A percentile compares a stretch with the other conserved stretches of the same genome.
Conservation (phyloP, 2,329 filamentous ascomycete genomes). For the Fusarium multiceps region DNA sequence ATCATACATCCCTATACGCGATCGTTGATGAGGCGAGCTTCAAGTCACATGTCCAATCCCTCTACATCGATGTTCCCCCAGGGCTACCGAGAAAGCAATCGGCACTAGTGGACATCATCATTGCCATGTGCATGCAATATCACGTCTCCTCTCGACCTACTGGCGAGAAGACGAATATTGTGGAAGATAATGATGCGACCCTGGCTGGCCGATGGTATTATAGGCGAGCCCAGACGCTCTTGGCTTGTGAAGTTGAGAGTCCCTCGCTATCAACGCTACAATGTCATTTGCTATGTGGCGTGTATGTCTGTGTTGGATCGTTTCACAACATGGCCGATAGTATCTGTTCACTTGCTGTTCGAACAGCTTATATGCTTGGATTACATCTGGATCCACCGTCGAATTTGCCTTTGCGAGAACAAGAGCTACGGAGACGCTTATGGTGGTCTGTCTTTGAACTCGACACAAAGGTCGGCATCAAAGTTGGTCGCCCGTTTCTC, state of each 20-base stretch:
- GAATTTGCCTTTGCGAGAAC: neutral
- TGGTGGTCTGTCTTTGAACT: slow-evolving; percentile 26
- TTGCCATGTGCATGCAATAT: slow-evolving; percentile 26
- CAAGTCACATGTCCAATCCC: slow-evolving; percentile 2
- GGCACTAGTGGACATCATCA: slow-evolving; percentile 10
- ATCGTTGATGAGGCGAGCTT: slow-evolving; percentile 7
- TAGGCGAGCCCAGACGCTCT: slow-evolving; percentile 8
- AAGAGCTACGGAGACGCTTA: neutral
- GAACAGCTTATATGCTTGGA: slow-evolving; percentile 19
- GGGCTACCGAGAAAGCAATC: slow-evolving; percentile 5
- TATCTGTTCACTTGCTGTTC: slow-evolving; percentile 2
- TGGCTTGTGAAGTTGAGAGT: slow-evolving; percentile 14
- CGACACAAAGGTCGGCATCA: slow-evolving; percentile 9
- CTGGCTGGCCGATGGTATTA: slow-evolving; percentile 23
- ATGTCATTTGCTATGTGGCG: slow-evolving; percentile 1
- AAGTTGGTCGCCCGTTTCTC: slow-evolving; percentile 13
- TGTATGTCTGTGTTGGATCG: slow-evolving; percentile 8
- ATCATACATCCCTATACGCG: slow-evolving; percentile 13
- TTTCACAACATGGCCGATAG: slow-evolving; percentile 27
- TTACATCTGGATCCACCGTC: neutral
- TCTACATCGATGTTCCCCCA: slow-evolving; percentile 3
- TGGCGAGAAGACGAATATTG: neutral
- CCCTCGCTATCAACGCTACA: slow-evolving; percentile 16
- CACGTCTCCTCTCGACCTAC: neutral
- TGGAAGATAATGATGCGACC: slow-evolving; percentile 16